These are phyloP conservation scores for Rhodotorula sp. DNA, from an alignment of 1,284 basidiomycete genomes.

Conservation along the genomic window DNA sequence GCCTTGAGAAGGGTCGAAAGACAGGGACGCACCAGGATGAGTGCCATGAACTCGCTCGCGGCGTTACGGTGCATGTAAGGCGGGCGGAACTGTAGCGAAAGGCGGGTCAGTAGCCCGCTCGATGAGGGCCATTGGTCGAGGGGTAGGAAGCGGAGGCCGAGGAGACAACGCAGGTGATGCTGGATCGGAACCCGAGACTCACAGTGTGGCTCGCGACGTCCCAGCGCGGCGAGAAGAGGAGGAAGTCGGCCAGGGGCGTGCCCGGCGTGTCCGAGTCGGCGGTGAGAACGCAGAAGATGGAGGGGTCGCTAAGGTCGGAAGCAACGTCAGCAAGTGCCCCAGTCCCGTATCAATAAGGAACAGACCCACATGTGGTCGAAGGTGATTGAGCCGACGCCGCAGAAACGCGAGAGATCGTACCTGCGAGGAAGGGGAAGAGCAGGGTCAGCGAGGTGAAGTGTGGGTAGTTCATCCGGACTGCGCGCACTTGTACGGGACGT, in stretches of 20 bases:
- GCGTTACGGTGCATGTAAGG: slow-evolving; percentile 68
- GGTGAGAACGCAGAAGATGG: slow-evolving; percentile 61
- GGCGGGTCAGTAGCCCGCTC: background rate
- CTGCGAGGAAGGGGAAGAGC: background rate
- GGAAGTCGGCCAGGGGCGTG: slow-evolving; percentile 63
- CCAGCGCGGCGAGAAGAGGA: slow-evolving; percentile 66
- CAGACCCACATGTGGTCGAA: slow-evolving; percentile 52
- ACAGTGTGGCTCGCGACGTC: slow-evolving; percentile 56
- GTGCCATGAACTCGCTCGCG: slow-evolving; percentile 59
- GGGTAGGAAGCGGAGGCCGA: background rate
- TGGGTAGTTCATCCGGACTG: background rate
- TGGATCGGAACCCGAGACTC: background rate
- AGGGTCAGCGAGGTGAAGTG: background rate
- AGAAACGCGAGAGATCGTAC: slow-evolving; percentile 64
- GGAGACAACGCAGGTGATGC: background rate
- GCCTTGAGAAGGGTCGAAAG: background rate
- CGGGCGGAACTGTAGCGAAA: slow-evolving; percentile 39
- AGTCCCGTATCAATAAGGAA: too few species aligned
- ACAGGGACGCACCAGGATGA: slow-evolving; percentile 15
- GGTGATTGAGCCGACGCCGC: slow-evolving; percentile 65
- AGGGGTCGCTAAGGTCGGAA: too few species aligned
- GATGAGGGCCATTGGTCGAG: background rate
- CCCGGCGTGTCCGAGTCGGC: slow-evolving; percentile 63
- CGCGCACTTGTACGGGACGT: slow-evolving; percentile 65
- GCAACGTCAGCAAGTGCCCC: too few species aligned